Evolutionary conservation across 2,329 filamentous ascomycete genomes (phyloP), one percentile per base, ranked within the genome.

Genomic region (Ceratocystis cubensis): DNA sequence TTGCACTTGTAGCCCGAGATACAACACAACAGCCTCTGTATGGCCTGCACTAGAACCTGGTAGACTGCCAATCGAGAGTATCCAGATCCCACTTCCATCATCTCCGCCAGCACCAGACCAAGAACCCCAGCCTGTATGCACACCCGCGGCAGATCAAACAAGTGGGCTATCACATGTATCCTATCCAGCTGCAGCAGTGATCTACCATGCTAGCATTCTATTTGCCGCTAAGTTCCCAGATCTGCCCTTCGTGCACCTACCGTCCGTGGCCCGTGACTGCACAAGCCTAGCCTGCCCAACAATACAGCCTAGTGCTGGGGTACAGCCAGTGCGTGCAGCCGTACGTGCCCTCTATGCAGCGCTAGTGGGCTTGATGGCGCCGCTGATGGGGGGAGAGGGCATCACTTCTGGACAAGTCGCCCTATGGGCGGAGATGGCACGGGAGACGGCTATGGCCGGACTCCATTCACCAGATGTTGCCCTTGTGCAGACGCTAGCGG

Each of bases 191-290:
- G 50, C 64, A 28, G 64, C 53, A 25, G 33, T 48, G 53, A 65
- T 65, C n/a, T 57, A 61, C n/a, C 64, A 53, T 46, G 64, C 64
- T 20, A 65, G 41, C 22, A 25, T n/a, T 17, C 22, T 65, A 25
- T 45, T 65, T n/a, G 56, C 41, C 3, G 44, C 64, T 1, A 65
- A 65, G 28, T 65, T 65, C 30, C 64, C 64, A 17, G 64, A 65
- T 22, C 25, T 65, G 5, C 56, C 44, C 5, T 65, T 65, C 28
- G 44, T 65, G 44, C 64, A 65, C n/a, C 53, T 33, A 33, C 64
- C 64, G 5, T 61, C 64, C 30, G 56, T 61, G 13, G 30, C 37
- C 6, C 56, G 57, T 22, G 53, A 61, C 30, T 65, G 64, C 22
- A 30, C 50, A 17, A 44, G 57, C 7, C 30, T 61, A 17, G 22